These are phyloP conservation scores for Cylindrodendrum hubeiense DNA, from an alignment of 2,329 filamentous ascomycete genomes.

Conservation along the genomic window DNA sequence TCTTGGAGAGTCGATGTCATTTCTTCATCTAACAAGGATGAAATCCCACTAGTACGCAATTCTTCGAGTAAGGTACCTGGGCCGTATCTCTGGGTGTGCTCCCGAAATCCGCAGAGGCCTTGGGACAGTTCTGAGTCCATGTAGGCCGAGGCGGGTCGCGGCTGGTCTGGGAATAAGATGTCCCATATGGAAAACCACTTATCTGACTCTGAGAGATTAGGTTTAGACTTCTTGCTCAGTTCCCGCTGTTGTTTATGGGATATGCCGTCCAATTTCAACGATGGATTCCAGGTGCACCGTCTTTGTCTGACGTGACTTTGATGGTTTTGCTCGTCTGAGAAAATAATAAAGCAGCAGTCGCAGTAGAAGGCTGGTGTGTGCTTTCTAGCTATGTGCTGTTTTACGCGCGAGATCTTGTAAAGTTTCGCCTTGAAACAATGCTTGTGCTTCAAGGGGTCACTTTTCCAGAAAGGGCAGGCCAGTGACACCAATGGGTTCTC, in stretches of 20 bases:
- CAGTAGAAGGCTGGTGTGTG: background rate
- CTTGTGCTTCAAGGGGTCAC: background rate
- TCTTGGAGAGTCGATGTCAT: background rate
- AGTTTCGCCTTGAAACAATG: background rate
- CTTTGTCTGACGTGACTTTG: background rate
- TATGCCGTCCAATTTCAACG: background rate
- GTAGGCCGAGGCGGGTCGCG: background rate
- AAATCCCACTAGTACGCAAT: background rate
- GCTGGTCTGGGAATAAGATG: background rate
- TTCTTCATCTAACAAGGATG: background rate
- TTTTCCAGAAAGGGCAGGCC: slow-evolving; percentile 14
- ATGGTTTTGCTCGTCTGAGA: background rate
- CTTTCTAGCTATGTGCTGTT: background rate
- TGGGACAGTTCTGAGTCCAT: background rate
- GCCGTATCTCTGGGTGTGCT: background rate
- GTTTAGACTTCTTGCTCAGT: background rate
- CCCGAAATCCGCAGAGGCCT: background rate
- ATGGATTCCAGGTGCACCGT: background rate
- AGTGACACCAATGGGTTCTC: background rate
- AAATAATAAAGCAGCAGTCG: background rate
- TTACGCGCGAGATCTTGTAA: background rate
- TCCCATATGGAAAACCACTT: slow-evolving; percentile 10
- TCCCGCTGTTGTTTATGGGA: background rate
- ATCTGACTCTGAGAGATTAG: background rate
- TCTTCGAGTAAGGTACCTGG: background rate